phyloP scores from a whole-genome alignment of 2,329 filamentous ascomycete species.

The Didymella glomerata region DNA sequence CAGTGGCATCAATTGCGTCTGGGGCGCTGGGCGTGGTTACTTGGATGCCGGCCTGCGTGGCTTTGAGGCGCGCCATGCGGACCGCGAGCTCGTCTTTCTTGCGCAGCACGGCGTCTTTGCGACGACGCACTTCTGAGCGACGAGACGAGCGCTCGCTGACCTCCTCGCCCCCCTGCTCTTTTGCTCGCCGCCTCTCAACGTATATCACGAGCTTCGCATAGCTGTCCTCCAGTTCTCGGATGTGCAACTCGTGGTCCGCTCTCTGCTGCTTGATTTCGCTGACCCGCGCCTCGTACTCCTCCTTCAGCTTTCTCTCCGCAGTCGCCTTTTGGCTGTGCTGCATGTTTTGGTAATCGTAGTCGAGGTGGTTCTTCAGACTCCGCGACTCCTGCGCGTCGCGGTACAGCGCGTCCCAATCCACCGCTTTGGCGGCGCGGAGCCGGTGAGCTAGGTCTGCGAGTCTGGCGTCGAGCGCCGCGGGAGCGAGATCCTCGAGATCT shows the following conservation, averaged over 20 bases:
- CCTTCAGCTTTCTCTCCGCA: too few species aligned
- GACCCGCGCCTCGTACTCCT: not conserved
- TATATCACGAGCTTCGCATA: not conserved
- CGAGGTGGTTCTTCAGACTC: not conserved
- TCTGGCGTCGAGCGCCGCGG: not conserved
- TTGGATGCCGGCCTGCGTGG: not conserved
- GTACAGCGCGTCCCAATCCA: not conserved
- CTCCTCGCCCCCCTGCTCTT: not conserved
- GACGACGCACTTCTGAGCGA: not conserved
- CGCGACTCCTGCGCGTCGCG: not conserved
- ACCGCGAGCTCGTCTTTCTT: constrained; percentile 5
- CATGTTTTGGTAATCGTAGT: not conserved
- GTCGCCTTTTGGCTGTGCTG: not conserved
- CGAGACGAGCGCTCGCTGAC: too few species aligned
- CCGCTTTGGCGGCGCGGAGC: not conserved
- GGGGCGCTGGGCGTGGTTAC: not conserved
- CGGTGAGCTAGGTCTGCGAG: constrained; percentile 1
- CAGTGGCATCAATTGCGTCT: not conserved
- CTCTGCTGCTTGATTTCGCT: not conserved
- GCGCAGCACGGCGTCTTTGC: constrained; percentile 9
- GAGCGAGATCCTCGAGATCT: too few species aligned
- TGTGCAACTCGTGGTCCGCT: not conserved
- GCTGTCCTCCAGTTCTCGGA: not conserved
- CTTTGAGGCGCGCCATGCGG: constrained; percentile 1
- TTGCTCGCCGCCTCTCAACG: too few species aligned